Percentiles rank a stretch among this genome's conserved stretches.
Evolutionary conservation across 2,329 filamentous ascomycete species (phyloP).

Genomic region (Alternaria brassicicola): DNA sequence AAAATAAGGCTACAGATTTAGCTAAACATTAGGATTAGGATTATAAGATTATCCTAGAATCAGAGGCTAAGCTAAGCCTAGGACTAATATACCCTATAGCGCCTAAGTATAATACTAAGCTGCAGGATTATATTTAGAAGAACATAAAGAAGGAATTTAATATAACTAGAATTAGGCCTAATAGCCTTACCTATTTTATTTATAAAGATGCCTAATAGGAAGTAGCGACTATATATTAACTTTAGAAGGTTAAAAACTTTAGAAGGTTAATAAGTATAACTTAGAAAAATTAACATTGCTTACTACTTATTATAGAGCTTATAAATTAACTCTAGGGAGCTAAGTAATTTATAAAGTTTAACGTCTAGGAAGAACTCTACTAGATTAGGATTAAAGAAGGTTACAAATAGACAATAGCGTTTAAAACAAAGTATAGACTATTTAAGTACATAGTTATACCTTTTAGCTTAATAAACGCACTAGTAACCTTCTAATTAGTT

Average conservation of each 20-base stretch:
- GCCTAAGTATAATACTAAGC: not conserved
- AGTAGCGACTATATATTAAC: conserved; percentile 1
- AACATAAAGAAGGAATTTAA: too few species aligned
- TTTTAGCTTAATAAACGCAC: not conserved
- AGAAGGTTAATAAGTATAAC: not conserved
- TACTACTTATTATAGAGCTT: not conserved
- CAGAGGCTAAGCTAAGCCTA: not conserved
- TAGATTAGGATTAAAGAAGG: too few species aligned
- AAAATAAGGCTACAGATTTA: too few species aligned
- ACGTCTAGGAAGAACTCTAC: too few species aligned
- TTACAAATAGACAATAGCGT: too few species aligned
- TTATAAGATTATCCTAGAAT: not conserved
- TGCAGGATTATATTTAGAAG: too few species aligned
- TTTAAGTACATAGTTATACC: too few species aligned
- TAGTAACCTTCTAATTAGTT: conserved; percentile 1
- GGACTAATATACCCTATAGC: not conserved
- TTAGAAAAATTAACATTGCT: not conserved
- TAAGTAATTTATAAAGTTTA: not conserved
- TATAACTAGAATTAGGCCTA: too few species aligned
- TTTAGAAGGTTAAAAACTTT: not conserved
- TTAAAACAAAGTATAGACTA: too few species aligned
- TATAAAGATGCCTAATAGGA: not conserved
- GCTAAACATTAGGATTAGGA: not conserved
- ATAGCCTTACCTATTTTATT: too few species aligned
- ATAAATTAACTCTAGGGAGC: not conserved